These are phyloP conservation scores for Asterochloris sp. DNA, from an alignment of 139 green algal species.

Conservation along the genomic window DNA sequence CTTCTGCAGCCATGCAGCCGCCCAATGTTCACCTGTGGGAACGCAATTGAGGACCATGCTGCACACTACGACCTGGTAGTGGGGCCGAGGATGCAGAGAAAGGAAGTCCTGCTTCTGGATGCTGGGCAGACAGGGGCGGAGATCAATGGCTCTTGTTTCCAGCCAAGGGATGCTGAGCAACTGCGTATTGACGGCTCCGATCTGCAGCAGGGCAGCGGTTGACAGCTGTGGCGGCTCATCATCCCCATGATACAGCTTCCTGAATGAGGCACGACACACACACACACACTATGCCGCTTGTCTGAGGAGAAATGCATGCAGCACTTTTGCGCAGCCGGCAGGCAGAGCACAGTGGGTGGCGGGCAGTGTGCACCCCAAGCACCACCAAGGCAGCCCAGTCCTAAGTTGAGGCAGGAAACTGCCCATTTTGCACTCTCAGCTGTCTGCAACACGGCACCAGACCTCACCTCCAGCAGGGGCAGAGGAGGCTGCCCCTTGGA, in stretches of 20 bases:
- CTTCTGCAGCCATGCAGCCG: too few relatives aligned
- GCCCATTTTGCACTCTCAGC: background rate
- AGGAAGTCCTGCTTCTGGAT: conserved; percentile 12
- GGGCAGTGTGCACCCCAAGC: background rate
- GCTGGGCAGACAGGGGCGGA: conserved; percentile 12
- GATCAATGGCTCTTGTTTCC: conserved; percentile 1
- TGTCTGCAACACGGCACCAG: background rate
- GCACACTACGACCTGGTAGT: conserved; percentile 1
- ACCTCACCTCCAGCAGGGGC: background rate
- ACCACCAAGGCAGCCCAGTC: background rate
- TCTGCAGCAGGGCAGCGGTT: background rate
- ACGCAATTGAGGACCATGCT: conserved; percentile 16
- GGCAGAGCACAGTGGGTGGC: too few relatives aligned
- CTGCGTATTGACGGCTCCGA: conserved; percentile 7
- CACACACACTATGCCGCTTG: too few relatives aligned
- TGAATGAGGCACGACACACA: background rate
- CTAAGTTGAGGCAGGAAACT: background rate
- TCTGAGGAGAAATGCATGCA: too few relatives aligned
- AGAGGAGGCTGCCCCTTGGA: conserved; percentile 5
- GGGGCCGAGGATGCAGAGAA: background rate
- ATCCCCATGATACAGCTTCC: background rate
- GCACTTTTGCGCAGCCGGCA: too few relatives aligned
- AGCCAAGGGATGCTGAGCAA: conserved; percentile 11
- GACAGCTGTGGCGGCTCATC: background rate
- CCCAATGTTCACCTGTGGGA: background rate